Conservation (phyloP, 2,329 filamentous ascomycete genomes). For the Aspergillus hortae region DNA sequence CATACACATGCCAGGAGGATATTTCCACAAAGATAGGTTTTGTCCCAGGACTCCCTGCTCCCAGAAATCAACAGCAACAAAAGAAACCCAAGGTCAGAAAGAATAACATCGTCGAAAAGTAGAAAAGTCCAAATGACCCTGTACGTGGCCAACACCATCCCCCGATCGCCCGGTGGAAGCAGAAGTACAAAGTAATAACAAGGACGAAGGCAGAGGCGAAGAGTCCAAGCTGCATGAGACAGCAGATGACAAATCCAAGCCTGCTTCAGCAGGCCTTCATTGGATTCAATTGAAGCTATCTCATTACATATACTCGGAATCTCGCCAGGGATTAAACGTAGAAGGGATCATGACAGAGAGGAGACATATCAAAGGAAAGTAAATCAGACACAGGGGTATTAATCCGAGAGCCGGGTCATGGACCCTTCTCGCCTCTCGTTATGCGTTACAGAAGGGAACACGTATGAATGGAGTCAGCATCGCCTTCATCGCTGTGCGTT, state of each 20-base stretch:
- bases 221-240: too few species aligned
- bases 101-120: neutral
- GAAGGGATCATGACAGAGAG: conserved; percentile 4
- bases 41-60: conserved; percentile 15
- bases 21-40: conserved; percentile 6
- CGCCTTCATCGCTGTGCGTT: conserved; percentile 16
- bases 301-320: neutral
- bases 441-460: neutral
- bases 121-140: too few species aligned
- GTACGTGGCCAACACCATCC: too few species aligned
- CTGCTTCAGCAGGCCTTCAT: neutral
- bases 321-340: neutral
- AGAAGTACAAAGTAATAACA: too few species aligned
- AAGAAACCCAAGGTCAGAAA: neutral
- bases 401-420: neutral
- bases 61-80: conserved; percentile 1
- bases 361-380: conserved; percentile 1
- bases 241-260: too few species aligned
- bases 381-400: conserved; percentile 5
- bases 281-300: neutral
- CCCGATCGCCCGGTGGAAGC: too few species aligned
- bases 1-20: neutral
- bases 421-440: too few species aligned
- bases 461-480: neutral
- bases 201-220: too few species aligned